Percentiles rank a stretch among this genome's conserved stretches.
These are phyloP conservation scores for Floccularia luteovirens DNA, from an alignment of 768 basidiomycete species.

Conservation along the genomic window DNA sequence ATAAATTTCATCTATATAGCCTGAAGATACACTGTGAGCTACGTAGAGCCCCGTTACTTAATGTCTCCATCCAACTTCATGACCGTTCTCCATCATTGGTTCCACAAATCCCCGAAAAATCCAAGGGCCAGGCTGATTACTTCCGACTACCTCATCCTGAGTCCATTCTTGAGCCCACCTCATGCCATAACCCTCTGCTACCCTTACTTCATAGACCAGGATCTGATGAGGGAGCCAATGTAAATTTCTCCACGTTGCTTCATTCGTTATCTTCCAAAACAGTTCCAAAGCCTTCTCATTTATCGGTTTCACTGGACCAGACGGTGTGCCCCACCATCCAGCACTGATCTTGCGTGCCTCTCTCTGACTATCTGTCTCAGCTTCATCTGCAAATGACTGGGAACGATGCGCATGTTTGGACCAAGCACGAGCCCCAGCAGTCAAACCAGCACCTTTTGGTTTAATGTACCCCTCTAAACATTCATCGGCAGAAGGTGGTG, in stretches of 20 bases:
- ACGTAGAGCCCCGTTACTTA: too few relatives aligned
- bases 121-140: conserved; percentile 26
- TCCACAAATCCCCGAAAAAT: conserved; percentile 59
- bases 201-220: conserved; percentile 54
- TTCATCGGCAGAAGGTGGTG: conserved; percentile 37
- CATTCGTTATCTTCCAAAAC: conserved; percentile 45
- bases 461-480: conserved; percentile 47
- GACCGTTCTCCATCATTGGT: conserved; percentile 62
- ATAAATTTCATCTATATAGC: too few relatives aligned
- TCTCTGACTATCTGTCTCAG: conserved; percentile 7
- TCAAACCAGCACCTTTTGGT: conserved; percentile 42
- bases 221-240: conserved; percentile 61
- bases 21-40: too few relatives aligned
- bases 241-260: conserved; percentile 53
- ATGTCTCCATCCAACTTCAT: conserved; percentile 56
- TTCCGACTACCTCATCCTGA: background rate
- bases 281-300: conserved; percentile 44
- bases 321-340: conserved; percentile 57
- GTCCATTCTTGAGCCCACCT: conserved; percentile 50
- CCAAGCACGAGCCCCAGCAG: conserved; percentile 58
- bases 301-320: conserved; percentile 42
- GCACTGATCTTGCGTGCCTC: conserved; percentile 12
- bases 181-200: conserved; percentile 59
- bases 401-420: conserved; percentile 60
- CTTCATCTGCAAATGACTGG: conserved; percentile 7